A percentile compares a stretch with the other conserved stretches of the same genome.
phyloP scores from a whole-genome alignment of 345 rosid genomes.

The Eucalyptus cladocalyx region DNA sequence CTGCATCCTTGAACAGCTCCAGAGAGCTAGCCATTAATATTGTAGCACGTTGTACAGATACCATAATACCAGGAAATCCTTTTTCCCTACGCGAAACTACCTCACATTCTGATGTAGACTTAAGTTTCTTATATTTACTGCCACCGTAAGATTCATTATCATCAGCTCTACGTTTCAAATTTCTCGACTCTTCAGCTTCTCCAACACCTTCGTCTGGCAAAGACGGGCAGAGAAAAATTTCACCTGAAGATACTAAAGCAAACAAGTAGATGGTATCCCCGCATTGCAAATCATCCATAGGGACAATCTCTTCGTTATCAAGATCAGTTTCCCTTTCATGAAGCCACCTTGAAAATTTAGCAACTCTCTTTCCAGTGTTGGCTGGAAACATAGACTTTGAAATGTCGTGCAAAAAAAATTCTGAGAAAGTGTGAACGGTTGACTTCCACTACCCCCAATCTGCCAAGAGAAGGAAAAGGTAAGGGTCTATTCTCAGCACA shows the following conservation, averaged over 20 bases:
- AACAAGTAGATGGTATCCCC: conserved; percentile 79
- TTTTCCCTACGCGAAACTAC: conserved; percentile 75
- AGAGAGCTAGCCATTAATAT: conserved; percentile 26
- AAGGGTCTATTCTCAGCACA: background rate
- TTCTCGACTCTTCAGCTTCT: conserved; percentile 79
- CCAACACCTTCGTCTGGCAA: conserved; percentile 92
- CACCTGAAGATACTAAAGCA: conserved; percentile 69
- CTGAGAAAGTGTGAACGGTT: conserved; percentile 74
- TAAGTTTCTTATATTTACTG: conserved; percentile 51
- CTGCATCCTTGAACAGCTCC: conserved; percentile 38
- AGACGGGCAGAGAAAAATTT: conserved; percentile 46
- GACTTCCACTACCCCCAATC: conserved; percentile 78
- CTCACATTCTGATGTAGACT: conserved; percentile 57
- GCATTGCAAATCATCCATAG: conserved; percentile 71
- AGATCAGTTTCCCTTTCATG: conserved; percentile 47
- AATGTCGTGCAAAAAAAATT: conserved; percentile 59
- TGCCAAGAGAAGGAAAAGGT: conserved; percentile 15
- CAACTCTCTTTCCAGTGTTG: conserved; percentile 75
- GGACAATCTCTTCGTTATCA: conserved; percentile 35
- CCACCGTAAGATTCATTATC: conserved; percentile 33
- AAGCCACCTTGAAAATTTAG: conserved; percentile 67
- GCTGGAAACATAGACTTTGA: conserved; percentile 70
- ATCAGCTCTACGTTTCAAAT: conserved; percentile 57
- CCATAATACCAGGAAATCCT: conserved; percentile 85
- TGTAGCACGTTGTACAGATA: conserved; percentile 34